These are phyloP conservation scores for Fragaria ananassa DNA, from an alignment of 306 rosid species.

Conservation along the genomic window DNA sequence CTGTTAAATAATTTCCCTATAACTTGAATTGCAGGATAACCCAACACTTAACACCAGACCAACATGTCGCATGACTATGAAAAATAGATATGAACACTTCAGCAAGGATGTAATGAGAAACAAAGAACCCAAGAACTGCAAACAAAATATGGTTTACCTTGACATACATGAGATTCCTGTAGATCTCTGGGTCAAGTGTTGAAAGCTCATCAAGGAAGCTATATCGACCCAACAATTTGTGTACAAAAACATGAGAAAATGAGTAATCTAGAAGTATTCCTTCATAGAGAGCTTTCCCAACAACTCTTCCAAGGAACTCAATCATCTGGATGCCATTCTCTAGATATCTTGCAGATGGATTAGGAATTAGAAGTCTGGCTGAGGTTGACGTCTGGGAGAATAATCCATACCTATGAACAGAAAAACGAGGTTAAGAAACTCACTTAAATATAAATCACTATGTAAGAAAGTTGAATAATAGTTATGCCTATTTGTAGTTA, in stretches of 20 bases:
- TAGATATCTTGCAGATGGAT: slow-evolving; percentile 74
- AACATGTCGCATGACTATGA: neutral
- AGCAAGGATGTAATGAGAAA: neutral
- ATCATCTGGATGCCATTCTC: slow-evolving; percentile 95
- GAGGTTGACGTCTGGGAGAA: slow-evolving; percentile 90
- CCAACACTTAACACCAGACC: neutral
- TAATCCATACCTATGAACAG: slow-evolving; percentile 63
- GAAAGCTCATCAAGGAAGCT: slow-evolving; percentile 95
- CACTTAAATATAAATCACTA: slow-evolving; percentile 27
- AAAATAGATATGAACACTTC: neutral
- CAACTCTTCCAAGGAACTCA: slow-evolving; percentile 96
- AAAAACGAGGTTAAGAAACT: slow-evolving; percentile 26
- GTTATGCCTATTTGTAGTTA: slow-evolving; percentile 9
- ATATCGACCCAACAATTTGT: slow-evolving; percentile 90
- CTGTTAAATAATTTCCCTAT: neutral
- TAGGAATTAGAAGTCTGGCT: slow-evolving; percentile 80
- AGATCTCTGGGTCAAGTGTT: slow-evolving; percentile 91
- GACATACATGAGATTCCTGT: slow-evolving; percentile 87
- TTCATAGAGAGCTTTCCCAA: slow-evolving; percentile 97
- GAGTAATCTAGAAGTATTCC: slow-evolving; percentile 96
- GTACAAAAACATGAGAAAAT: slow-evolving; percentile 88
- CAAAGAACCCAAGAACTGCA: neutral
- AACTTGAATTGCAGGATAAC: neutral
- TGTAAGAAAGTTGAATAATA: neutral
- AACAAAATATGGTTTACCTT: slow-evolving; percentile 57